Evolutionary conservation across 768 basidiomycete species (phyloP).

Genomic region (Russula sp.): DNA sequence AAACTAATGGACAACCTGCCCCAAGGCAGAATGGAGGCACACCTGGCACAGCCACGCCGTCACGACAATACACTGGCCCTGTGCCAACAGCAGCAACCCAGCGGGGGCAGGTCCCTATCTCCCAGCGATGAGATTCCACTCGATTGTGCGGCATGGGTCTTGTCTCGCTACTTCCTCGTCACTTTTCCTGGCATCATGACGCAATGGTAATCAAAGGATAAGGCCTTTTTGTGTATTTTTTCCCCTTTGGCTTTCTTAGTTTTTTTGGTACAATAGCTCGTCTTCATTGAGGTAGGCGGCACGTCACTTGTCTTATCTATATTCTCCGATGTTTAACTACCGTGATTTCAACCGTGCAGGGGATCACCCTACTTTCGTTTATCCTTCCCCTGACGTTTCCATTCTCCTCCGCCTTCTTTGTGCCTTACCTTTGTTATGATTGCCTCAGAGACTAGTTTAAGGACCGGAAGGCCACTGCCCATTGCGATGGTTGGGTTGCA

Average conservation of each 20-base stretch:
- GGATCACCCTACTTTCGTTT: conserved; percentile 3
- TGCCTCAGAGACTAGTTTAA: conserved; percentile 8
- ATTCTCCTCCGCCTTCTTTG: not conserved
- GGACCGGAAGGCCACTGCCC: not conserved
- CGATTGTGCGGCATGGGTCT: not conserved
- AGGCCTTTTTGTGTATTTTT: conserved; percentile 7
- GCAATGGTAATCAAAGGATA: conserved; percentile 8
- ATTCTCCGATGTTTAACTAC: conserved; percentile 15
- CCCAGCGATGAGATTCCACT: conserved; percentile 17
- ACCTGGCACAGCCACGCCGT: conserved; percentile 15
- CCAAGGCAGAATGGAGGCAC: conserved; percentile 26
- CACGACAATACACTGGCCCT: conserved; percentile 19
- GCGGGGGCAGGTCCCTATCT: conserved; percentile 23
- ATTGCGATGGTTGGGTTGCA: not conserved
- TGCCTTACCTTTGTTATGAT: conserved; percentile 16
- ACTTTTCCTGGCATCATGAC: conserved; percentile 4
- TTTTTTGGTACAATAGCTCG: not conserved
- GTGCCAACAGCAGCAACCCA: conserved; percentile 21
- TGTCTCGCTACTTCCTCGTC: not conserved
- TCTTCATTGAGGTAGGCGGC: conserved; percentile 3
- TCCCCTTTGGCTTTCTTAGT: not conserved
- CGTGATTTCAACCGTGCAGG: not conserved
- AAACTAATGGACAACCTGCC: conserved; percentile 25
- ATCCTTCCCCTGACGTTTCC: not conserved
- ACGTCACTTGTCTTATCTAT: conserved; percentile 12